A percentile compares a stretch with the other conserved stretches of the same genome.
These are phyloP conservation scores for Albifimbria verrucaria DNA, from an alignment of 2,329 filamentous ascomycete genomes.

Conservation along the genomic window DNA sequence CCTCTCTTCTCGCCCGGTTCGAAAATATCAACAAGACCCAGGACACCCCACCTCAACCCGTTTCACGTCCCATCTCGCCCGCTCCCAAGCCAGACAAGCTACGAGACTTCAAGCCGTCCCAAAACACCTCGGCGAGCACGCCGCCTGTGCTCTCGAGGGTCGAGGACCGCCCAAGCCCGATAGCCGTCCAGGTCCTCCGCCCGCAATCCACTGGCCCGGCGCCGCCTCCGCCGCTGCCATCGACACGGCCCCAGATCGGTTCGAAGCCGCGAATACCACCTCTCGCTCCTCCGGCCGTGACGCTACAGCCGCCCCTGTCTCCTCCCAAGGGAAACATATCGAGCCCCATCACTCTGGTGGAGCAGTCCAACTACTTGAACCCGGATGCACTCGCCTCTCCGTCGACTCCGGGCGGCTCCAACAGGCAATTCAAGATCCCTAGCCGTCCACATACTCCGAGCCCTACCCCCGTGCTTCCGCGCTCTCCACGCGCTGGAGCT, in stretches of 20 bases:
- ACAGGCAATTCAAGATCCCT: constrained; percentile 50
- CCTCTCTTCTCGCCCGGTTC: constrained; percentile 75
- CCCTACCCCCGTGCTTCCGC: constrained; percentile 28
- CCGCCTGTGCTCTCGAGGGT: constrained; percentile 26
- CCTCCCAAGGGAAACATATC: constrained; percentile 51
- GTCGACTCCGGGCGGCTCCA: constrained; percentile 36
- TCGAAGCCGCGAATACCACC: constrained; percentile 19
- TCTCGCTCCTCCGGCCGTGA: constrained; percentile 59
- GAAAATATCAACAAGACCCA: constrained; percentile 59
- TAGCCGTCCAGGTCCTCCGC: constrained; percentile 12
- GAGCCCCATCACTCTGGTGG: constrained; percentile 28
- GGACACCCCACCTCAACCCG: constrained; percentile 17
- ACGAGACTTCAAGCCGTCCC: constrained; percentile 35
- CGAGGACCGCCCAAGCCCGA: constrained; percentile 22
- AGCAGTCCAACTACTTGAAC: constrained; percentile 44
- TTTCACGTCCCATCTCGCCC: constrained; percentile 33
- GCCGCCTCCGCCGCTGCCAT: constrained; percentile 11
- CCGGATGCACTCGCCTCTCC: constrained; percentile 41
- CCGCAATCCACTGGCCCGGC: constrained; percentile 11
- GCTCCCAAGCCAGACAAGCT: constrained; percentile 41
- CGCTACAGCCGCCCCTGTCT: constrained; percentile 67
- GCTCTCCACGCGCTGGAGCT: constrained; percentile 44
- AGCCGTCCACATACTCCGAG: constrained; percentile 53
- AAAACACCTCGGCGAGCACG: constrained; percentile 29
- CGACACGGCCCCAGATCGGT: constrained; percentile 19